These are phyloP conservation scores for Whalleya microplaca DNA, from an alignment of 2,329 filamentous ascomycete genomes.

Conservation along the genomic window DNA sequence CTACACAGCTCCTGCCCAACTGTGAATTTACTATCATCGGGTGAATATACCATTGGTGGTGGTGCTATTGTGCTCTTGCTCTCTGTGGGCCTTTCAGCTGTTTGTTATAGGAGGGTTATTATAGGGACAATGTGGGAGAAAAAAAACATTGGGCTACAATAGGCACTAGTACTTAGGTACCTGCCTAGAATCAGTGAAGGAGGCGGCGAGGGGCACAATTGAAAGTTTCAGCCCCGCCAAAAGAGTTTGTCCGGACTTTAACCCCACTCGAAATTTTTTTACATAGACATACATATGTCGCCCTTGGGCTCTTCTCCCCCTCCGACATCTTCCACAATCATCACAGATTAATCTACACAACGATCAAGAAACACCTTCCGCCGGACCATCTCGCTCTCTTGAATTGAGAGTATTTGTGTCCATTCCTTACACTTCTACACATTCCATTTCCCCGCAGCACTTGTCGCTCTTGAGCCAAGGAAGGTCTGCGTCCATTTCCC, in stretches of 20 bases:
- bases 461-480: constrained; percentile 35
- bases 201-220: not conserved
- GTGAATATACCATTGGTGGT: too few species aligned
- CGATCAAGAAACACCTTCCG: constrained; percentile 10
- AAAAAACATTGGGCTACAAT: too few species aligned
- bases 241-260: constrained; percentile 36
- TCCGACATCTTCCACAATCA: constrained; percentile 30
- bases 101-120: too few species aligned
- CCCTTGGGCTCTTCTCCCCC: constrained; percentile 26
- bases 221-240: constrained; percentile 12
- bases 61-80: too few species aligned
- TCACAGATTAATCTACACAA: constrained; percentile 26
- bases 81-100: too few species aligned
- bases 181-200: too few species aligned
- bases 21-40: too few species aligned
- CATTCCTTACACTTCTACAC: constrained; percentile 28
- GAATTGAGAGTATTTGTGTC: constrained; percentile 33
- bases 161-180: too few species aligned
- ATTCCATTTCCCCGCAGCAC: constrained; percentile 28
- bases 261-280: constrained; percentile 40
- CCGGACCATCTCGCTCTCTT: constrained; percentile 32
- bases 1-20: too few species aligned
- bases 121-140: too few species aligned
- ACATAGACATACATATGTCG: constrained; percentile 6
- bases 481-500: constrained; percentile 30